Conservation (phyloP, 805 yeast genomes). For the Kuraishia floccosa region DNA sequence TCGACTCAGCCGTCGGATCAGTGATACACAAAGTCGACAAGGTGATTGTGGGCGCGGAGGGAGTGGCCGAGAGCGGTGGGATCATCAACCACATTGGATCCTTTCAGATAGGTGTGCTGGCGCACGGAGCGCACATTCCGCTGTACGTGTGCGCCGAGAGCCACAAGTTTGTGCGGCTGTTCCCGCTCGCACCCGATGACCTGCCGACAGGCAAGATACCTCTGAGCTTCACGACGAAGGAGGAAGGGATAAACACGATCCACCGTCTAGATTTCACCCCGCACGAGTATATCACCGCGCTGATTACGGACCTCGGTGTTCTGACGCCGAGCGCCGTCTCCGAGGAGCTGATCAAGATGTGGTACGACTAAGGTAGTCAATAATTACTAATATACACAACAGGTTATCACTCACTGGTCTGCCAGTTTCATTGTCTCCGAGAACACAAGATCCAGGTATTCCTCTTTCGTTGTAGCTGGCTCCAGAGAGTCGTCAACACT, state of each 20-base stretch:
- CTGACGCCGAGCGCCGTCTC: constrained; percentile 96
- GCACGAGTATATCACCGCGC: constrained; percentile 88
- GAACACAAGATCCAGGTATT: too few species aligned
- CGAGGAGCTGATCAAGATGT: constrained; percentile 96
- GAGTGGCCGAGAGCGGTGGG: constrained; percentile 98
- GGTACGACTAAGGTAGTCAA: constrained; percentile 60
- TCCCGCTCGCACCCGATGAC: constrained; percentile 89
- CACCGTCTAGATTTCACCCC: constrained; percentile 89
- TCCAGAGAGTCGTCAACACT: too few species aligned
- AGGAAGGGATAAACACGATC: constrained; percentile 23
- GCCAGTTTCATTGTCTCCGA: too few species aligned
- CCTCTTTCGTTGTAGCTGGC: too few species aligned
- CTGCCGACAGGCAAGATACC: constrained; percentile 49
- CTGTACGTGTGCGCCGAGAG: constrained; percentile 90
- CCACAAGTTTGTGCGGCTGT: constrained; percentile 93
- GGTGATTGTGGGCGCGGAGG: constrained; percentile 96
- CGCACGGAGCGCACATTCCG: constrained; percentile 85
- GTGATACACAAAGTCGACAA: constrained; percentile 87
- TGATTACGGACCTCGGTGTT: constrained; percentile 93
- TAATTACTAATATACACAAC: neutral
- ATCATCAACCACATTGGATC: constrained; percentile 93
- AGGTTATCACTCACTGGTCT: too few species aligned
- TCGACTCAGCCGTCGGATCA: constrained; percentile 90
- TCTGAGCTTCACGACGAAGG: constrained; percentile 28
- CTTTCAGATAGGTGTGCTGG: constrained; percentile 87